Evolutionary conservation across 2,329 filamentous ascomycete species (phyloP), one percentile per base, ranked within the genome.

Genomic region (Phaeophleospora eucalypticola): DNA sequence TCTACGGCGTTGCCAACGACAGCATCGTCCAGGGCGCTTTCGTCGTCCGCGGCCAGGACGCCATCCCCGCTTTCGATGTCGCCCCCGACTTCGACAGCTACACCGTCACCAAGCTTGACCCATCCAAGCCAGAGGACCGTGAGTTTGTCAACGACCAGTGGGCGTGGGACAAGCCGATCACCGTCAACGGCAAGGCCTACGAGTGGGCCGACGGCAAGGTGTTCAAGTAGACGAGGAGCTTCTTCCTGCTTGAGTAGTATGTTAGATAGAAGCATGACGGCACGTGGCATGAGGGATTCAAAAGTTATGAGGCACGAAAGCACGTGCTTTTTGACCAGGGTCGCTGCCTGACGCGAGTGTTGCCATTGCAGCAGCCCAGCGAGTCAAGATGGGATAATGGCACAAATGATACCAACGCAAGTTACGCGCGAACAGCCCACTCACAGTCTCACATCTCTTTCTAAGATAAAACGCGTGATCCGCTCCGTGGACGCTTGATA

Each of bases 21-120:
- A 94, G 87, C 53, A 75, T 95, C 69, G 88, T 98, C 68, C 79
- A 87, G 71, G 93, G 93, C 77, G 93, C 88, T 58, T 97, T 96
- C 75, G 75, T 98, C 70, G 80, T 96, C 77, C 91, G 93, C 68
- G 93, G 93, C 61, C 84, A 97, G 71, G 88, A 98, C 19, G 82
- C 79, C 71, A 63, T 79, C 43, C 86, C 88, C 53, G 93, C 89
- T 64, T 96, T 98, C 71, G 88, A 97, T 63, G 93, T 98, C 65
- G 93, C 91, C 68, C 93, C 93, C 65, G 93, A 98, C 76, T 89
- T 81, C 72, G 93, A 98, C 82, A 91, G 86, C 78, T 98, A 97
- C 81, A 73, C 81, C 63, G 97, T 97, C 83, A 86, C 76, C 71
- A 97, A 96, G 86, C 89, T 98, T 65, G 91, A 98, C 80, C 85